Percentiles rank a stretch among this genome's conserved stretches.
Conservation (phyloP, 139 green algal genomes). For the Chlamydomonas sp. region DNA sequence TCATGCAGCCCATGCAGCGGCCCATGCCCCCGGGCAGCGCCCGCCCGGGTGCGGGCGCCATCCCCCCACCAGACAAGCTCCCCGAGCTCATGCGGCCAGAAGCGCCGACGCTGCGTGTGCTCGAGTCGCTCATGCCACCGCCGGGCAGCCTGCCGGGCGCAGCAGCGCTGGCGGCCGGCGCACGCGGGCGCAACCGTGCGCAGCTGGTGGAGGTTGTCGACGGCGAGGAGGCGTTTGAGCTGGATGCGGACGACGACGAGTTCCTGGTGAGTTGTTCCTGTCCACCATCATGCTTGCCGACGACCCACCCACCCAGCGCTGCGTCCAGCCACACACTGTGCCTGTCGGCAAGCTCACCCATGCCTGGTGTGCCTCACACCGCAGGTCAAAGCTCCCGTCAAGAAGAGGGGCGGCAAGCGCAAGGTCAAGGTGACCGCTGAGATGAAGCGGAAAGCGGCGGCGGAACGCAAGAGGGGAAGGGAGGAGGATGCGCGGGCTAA, state of each 20-base stretch:
- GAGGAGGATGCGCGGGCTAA: slow-evolving; percentile 32
- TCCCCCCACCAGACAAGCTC: neutral
- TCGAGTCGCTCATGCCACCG: slow-evolving; percentile 25
- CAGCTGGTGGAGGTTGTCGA: slow-evolving; percentile 15
- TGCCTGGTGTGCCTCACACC: neutral
- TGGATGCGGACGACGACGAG: slow-evolving; percentile 33
- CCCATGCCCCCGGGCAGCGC: too few relatives aligned
- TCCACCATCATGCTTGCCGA: slow-evolving; percentile 16
- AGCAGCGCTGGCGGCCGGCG: neutral
- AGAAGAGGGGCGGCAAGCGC: neutral
- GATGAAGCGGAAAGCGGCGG: slow-evolving; percentile 49
- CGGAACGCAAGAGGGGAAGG: slow-evolving; percentile 37
- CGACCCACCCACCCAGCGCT: slow-evolving; percentile 25
- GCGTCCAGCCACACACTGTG: slow-evolving; percentile 16
- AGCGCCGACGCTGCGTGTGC: slow-evolving; percentile 29
- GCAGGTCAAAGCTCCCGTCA: neutral
- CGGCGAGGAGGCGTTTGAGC: slow-evolving; percentile 13
- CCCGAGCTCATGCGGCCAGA: slow-evolving; percentile 15
- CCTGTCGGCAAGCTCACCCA: neutral
- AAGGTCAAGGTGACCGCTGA: slow-evolving; percentile 45
- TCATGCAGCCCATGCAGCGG: neutral
- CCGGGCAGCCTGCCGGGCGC: neutral
- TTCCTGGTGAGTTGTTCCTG: too few relatives aligned
- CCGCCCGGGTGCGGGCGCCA: neutral
- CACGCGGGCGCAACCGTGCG: neutral